Evolutionary conservation across 2,329 filamentous ascomycete species (phyloP).

Genomic region (Ophiobolus disseminans): DNA sequence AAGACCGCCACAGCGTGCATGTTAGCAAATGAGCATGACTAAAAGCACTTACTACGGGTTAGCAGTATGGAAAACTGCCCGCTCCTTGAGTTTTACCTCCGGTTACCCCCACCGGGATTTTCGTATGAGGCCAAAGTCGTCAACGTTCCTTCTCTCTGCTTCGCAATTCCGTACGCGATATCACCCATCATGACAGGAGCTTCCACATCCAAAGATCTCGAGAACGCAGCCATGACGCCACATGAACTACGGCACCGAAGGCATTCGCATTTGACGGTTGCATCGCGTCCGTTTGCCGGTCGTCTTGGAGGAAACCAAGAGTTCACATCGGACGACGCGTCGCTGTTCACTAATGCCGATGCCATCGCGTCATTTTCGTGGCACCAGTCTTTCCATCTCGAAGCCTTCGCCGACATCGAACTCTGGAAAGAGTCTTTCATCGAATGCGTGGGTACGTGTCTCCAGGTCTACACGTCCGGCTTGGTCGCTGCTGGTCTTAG

Average conservation of each 20-base stretch:
- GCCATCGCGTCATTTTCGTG: slow-evolving; percentile 32
- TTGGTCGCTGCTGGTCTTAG: slow-evolving; percentile 23
- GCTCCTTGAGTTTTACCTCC: no score
- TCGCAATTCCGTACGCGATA: no score
- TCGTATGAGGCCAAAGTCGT: no score
- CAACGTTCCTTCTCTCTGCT: no score
- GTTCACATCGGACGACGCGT: slow-evolving; percentile 33
- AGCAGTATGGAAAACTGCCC: no score
- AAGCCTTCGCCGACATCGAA: slow-evolving; percentile 22
- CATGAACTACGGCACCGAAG: slow-evolving; percentile 13
- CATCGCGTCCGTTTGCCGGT: slow-evolving; percentile 37
- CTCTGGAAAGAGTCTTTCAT: slow-evolving; percentile 32
- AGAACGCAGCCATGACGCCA: slow-evolving; percentile 2
- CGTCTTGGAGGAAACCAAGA: slow-evolving; percentile 46
- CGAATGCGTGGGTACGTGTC: slow-evolving; percentile 31
- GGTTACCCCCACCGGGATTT: no score
- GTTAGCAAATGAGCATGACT: no score
- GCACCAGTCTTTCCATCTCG: slow-evolving; percentile 18
- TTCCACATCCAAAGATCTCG: slow-evolving; percentile 12
- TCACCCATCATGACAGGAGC: slow-evolving; percentile 4
- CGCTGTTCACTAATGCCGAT: slow-evolving; percentile 33
- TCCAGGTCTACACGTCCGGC: slow-evolving; percentile 30
- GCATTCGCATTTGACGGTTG: slow-evolving; percentile 9
- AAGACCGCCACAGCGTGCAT: no score
- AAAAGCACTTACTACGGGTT: no score